A percentile compares a stretch with the other conserved stretches of the same genome.
phyloP scores from a whole-genome alignment of 2,329 filamentous ascomycete species.

The Cladosporium velox region DNA sequence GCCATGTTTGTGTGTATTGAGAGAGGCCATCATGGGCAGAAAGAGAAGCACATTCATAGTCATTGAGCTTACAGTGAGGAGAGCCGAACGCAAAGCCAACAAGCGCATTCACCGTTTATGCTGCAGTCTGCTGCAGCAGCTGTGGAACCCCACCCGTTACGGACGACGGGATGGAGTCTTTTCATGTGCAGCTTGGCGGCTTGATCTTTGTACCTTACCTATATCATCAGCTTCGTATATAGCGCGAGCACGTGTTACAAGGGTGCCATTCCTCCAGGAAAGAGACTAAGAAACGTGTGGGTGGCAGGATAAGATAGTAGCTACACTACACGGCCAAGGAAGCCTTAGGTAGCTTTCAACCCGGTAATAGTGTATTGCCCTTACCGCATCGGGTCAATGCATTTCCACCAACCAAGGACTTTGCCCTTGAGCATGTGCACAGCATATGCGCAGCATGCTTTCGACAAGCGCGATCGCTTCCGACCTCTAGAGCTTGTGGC shows the following conservation, averaged over 20 bases:
- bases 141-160: background rate
- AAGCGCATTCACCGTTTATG: background rate
- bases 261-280: background rate
- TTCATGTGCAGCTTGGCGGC: background rate
- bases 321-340: background rate
- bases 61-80: background rate
- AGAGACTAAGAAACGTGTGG: background rate
- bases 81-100: background rate
- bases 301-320: background rate
- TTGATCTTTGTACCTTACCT: background rate
- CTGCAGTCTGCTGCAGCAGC: background rate
- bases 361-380: background rate
- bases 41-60: background rate
- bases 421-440: background rate
- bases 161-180: background rate
- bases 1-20: background rate
- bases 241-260: background rate
- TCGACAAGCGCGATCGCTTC: background rate
- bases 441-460: background rate
- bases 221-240: background rate
- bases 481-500: background rate
- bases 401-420: background rate
- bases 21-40: background rate
- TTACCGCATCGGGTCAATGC: conserved; percentile 7
- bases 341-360: background rate